Evolutionary conservation across 2,329 filamentous ascomycete genomes (phyloP), one percentile per base, ranked within the genome.

Genomic region (Metarhizium rileyi): DNA sequence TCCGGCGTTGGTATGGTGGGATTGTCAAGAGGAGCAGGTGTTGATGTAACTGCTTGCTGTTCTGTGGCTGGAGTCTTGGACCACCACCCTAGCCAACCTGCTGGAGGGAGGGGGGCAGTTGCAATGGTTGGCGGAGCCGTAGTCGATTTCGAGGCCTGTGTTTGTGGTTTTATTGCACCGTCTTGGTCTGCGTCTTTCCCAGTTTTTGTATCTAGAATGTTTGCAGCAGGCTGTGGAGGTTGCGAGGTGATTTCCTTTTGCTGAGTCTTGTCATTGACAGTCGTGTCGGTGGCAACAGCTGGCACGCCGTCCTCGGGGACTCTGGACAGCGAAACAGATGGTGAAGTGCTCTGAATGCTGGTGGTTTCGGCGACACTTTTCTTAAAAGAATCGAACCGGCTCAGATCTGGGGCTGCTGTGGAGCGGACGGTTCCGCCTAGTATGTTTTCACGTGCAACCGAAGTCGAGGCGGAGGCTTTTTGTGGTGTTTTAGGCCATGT

Each of bases 391-490:
- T 78, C 76, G 52, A 74, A 80, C 41, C 74, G 72, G 49, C 70
- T 70, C 28, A 80, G 67, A 55, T 81, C 75, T 3, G 73, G 65
- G 1, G 67, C 57, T 8, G 67, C 66, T n/a, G 59, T 66, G 1
- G 75, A 66, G 50, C 70, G 72, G 44, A 74, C 63, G 3, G 75
- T 79, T 44, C 74, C 77, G 27, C 78, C 80, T 43, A 78, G 64
- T 26, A 84, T 83, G 12, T 75, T 79, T 61, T 84, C 80, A 54
- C 71, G 73, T 3, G 78, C 78, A 42, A 84, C 67, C 47, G 80
- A 77, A 5, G 76, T 82, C 8, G 79, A 83, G 26, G 80, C 72
- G 16, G 70, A 66, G 6, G 80, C 76, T 58, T 83, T 84, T 27
- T 81, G 83, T 27, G 74, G 67, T 30, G 65, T 61, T 52, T 75